Conservation (phyloP, 306 rosid genomes). For the Fragaria nilgerrensis region DNA sequence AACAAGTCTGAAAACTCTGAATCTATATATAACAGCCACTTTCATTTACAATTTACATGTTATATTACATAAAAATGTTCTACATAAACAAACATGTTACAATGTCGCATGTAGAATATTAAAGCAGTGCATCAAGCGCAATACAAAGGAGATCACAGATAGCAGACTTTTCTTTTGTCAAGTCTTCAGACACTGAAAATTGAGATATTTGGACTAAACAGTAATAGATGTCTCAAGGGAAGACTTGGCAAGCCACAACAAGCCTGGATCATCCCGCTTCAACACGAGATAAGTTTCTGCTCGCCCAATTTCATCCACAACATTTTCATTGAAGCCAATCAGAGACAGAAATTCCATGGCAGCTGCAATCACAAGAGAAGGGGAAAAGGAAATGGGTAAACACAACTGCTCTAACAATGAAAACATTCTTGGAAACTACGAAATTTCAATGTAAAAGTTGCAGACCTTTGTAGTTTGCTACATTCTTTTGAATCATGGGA, state of each 20-base stretch:
- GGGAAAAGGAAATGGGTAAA: background rate
- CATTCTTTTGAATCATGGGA: slow-evolving; percentile 64
- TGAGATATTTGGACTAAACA: slow-evolving; percentile 26
- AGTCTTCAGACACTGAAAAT: background rate
- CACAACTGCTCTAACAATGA: background rate
- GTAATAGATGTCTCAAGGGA: slow-evolving; percentile 55
- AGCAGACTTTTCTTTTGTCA: background rate
- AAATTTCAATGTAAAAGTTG: slow-evolving; percentile 14
- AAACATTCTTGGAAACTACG: slow-evolving; percentile 8
- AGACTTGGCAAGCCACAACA: slow-evolving; percentile 95
- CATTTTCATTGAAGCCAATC: slow-evolving; percentile 78
- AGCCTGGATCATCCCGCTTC: slow-evolving; percentile 86
- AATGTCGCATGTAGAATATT: background rate
- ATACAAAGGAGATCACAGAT: background rate
- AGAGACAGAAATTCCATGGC: slow-evolving; percentile 67
- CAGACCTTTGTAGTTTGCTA: slow-evolving; percentile 68
- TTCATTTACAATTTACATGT: background rate
- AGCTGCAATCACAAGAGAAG: slow-evolving; percentile 47
- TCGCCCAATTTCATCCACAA: slow-evolving; percentile 61
- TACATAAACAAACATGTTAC: background rate
- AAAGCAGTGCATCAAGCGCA: background rate
- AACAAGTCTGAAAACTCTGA: background rate
- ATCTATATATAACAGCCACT: background rate
- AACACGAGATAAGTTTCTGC: slow-evolving; percentile 72
- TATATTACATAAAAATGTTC: background rate